Conservation (phyloP, 1,139 yeast genomes). For the Hyphopichia buzzinii region DNA sequence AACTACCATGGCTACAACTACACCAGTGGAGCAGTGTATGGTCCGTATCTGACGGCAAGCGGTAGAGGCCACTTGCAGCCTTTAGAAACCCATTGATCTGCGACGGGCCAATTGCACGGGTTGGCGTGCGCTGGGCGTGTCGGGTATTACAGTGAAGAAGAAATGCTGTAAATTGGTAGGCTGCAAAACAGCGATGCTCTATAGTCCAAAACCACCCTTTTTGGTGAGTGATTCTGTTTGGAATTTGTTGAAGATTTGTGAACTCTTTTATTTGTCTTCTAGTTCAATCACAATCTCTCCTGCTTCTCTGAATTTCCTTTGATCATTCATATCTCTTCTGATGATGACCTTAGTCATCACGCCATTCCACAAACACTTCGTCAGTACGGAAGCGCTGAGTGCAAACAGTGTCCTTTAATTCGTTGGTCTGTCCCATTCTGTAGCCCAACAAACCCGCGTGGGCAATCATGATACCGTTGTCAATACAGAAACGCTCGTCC, state of each 20-base stretch:
- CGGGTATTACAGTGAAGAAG: neutral
- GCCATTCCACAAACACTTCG: conserved; percentile 88
- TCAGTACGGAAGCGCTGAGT: conserved; percentile 94
- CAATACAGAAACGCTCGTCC: conserved; percentile 95
- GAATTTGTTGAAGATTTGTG: no score
- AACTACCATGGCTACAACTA: no score
- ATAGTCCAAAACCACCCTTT: no score
- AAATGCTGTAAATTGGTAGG: neutral
- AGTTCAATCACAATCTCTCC: no score
- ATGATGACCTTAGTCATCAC: conserved; percentile 46
- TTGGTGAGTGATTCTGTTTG: no score
- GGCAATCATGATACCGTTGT: conserved; percentile 98
- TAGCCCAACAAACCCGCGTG: conserved; percentile 92
- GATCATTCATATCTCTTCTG: no score
- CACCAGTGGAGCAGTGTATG: conserved; percentile 16
- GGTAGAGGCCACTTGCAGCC: neutral
- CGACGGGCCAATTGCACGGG: neutral
- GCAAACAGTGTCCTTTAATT: conserved; percentile 72
- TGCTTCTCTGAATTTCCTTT: no score
- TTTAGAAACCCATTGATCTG: neutral
- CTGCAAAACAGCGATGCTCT: no score
- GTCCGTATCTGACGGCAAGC: conserved; percentile 36
- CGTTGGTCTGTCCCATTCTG: conserved; percentile 72
- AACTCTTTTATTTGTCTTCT: no score
- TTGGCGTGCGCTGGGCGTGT: neutral